Percentiles rank a stretch among this genome's conserved stretches.
phyloP scores from a whole-genome alignment of 495 filamentous ascomycete species.

The Hypoxylon lienhwacheense region DNA sequence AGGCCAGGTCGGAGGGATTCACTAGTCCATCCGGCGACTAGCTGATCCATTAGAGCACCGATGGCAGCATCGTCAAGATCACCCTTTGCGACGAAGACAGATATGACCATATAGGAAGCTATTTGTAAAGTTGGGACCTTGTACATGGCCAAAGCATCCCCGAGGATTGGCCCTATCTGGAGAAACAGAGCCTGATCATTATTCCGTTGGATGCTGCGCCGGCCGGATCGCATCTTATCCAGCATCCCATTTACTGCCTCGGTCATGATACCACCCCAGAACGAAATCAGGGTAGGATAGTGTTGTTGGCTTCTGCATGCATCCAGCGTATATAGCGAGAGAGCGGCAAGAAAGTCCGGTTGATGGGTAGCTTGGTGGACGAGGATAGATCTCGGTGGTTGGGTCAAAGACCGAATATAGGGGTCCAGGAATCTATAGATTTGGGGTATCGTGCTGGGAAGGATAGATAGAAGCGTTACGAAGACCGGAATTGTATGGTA shows the following conservation, averaged over 20 bases:
- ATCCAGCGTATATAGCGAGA: slow-evolving; percentile 75
- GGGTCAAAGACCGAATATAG: slow-evolving; percentile 72
- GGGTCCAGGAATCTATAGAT: slow-evolving; percentile 84
- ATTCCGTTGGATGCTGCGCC: slow-evolving; percentile 64
- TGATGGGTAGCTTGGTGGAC: slow-evolving; percentile 78
- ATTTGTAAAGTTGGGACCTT: slow-evolving; percentile 74
- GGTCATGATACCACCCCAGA: slow-evolving; percentile 83
- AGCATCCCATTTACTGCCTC: slow-evolving; percentile 81
- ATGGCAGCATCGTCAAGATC: slow-evolving; percentile 73
- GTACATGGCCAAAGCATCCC: slow-evolving; percentile 71
- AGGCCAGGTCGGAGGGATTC: slow-evolving; percentile 74
- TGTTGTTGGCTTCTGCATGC: slow-evolving; percentile 67
- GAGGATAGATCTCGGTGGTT: slow-evolving; percentile 75
- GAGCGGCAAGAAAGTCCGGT: slow-evolving; percentile 63
- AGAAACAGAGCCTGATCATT: slow-evolving; percentile 79
- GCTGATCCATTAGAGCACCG: slow-evolving; percentile 79
- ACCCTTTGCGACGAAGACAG: slow-evolving; percentile 80
- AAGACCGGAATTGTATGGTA: slow-evolving; percentile 85
- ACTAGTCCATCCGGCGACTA: slow-evolving; percentile 70
- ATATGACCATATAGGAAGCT: slow-evolving; percentile 86
- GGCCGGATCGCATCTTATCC: slow-evolving; percentile 71
- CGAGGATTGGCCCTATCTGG: slow-evolving; percentile 71
- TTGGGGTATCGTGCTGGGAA: slow-evolving; percentile 69
- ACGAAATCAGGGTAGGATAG: slow-evolving; percentile 74
- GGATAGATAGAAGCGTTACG: slow-evolving; percentile 74